phyloP scores from a whole-genome alignment of 768 basidiomycete genomes.

The Leccinellum luteum region DNA sequence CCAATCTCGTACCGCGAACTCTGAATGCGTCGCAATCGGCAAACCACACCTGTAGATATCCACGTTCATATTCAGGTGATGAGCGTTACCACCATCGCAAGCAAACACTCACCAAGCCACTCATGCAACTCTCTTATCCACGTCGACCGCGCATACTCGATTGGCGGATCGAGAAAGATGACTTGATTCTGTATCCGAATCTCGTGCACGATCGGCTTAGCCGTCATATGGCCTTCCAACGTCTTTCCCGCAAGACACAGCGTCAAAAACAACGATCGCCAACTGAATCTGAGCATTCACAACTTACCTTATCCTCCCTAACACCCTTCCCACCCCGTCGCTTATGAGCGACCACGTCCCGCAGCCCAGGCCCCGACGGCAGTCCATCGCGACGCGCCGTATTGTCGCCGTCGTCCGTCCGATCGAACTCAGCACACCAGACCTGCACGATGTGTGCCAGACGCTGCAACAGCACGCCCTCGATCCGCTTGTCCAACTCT shows the following conservation, averaged over 20 bases:
- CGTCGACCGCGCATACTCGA: slow-evolving; percentile 86
- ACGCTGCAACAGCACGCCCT: slow-evolving; percentile 44
- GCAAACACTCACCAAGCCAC: slow-evolving; percentile 62
- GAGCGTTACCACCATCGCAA: neutral
- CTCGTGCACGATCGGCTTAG: slow-evolving; percentile 91
- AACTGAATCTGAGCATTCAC: neutral
- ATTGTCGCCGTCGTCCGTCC: slow-evolving; percentile 72
- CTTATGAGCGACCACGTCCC: neutral
- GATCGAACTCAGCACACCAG: slow-evolving; percentile 88
- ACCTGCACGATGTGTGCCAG: slow-evolving; percentile 65
- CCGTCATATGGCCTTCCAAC: slow-evolving; percentile 66
- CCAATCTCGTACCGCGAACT: slow-evolving; percentile 98
- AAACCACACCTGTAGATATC: slow-evolving; percentile 67
- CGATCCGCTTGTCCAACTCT: slow-evolving; percentile 80
- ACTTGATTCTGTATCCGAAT: slow-evolving; percentile 98
- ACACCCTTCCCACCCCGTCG: slow-evolving; percentile 51
- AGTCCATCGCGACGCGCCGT: slow-evolving; percentile 40
- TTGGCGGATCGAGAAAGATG: slow-evolving; percentile 97
- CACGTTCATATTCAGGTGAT: neutral
- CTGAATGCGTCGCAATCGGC: slow-evolving; percentile 82
- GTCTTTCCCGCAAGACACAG: slow-evolving; percentile 39
- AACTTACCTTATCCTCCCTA: slow-evolving; percentile 78
- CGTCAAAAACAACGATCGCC: neutral
- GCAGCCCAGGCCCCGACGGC: neutral
- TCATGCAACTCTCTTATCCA: slow-evolving; percentile 91